These are phyloP conservation scores for Penicillium sp. DNA, from an alignment of 2,329 filamentous ascomycete species.

Conservation along the genomic window DNA sequence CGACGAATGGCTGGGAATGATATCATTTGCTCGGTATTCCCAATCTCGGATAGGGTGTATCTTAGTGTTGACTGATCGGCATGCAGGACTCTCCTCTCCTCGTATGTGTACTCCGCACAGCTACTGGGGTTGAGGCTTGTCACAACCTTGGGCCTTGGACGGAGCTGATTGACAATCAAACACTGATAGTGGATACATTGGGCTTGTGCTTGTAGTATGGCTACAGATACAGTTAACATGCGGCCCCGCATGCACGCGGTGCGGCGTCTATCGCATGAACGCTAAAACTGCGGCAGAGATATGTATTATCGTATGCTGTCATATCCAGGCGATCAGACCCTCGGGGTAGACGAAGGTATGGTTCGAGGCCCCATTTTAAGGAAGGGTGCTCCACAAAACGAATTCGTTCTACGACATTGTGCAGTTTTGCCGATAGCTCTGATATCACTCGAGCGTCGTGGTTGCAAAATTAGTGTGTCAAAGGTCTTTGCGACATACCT, in stretches of 20 bases:
- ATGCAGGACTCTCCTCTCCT: neutral
- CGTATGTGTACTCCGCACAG: too few species aligned
- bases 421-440: constrained; percentile 1
- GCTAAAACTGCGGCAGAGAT: neutral
- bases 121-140: neutral
- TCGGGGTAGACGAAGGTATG: neutral
- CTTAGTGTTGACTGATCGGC: neutral
- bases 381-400: constrained; percentile 4
- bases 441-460: constrained; percentile 12
- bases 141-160: neutral
- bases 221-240: neutral
- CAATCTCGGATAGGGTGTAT: neutral
- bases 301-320: neutral
- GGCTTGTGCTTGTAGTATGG: too few species aligned
- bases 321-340: constrained; percentile 2
- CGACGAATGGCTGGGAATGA: constrained; percentile 6
- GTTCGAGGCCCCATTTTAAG: neutral
- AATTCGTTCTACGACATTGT: constrained; percentile 10
- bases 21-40: constrained; percentile 8
- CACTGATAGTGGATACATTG: too few species aligned
- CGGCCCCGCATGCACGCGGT: neutral
- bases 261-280: neutral
- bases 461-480: neutral
- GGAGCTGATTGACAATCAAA: neutral
- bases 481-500: neutral